Evolutionary conservation across 2,329 filamentous ascomycete species (phyloP), one percentile per base, ranked within the genome.

Genomic region (Clonostachys chloroleuca): DNA sequence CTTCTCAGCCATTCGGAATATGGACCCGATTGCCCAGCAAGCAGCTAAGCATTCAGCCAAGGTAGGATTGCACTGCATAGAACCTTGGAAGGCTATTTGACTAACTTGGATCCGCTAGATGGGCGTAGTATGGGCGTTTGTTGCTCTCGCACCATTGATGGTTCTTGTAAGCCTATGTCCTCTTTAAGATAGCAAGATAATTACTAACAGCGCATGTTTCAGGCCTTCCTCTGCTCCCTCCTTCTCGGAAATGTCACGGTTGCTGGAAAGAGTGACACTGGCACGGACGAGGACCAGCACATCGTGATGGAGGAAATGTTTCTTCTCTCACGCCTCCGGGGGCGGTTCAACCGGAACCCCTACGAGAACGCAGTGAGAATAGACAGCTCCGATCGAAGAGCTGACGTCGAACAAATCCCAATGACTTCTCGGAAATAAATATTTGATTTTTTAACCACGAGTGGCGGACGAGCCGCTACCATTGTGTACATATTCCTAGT

Each of bases 41-140:
- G 44, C 58, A 24, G 49, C 51, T 5, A 49, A 60, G n/a, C 39
- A 61, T 35, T 57, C 55, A 17, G 60, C 60, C 47, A 64, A 58
- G 52, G 54, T 52, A 47, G 50, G 48, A 43, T 47, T 37, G 40
- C 59, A 45, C 35, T 56, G 43, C 58, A 66, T 47, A 50, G 68
- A 45, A 53, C 66, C 43, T 51, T 63, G 45, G 49, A 65, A n/a
- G 4, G 2, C n/a, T 43, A 18, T 30, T 30, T 30, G 24, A 30
- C 24, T 30, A 4, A 30, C 24, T 10, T 9, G 4, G 24, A 30
- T 10, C 24, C 7, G 9, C 8, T 30, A 30, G 52, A 72, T 70
- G 49, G 83, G 81, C 1, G 78, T 86, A n/a, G 78, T 82, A 52
- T 84, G 82, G 77, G 79, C 82, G 0, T 84, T 84, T 54, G 72